Evolutionary conservation across 768 basidiomycete genomes (phyloP).

Genomic region (Tulasnella calospora): DNA sequence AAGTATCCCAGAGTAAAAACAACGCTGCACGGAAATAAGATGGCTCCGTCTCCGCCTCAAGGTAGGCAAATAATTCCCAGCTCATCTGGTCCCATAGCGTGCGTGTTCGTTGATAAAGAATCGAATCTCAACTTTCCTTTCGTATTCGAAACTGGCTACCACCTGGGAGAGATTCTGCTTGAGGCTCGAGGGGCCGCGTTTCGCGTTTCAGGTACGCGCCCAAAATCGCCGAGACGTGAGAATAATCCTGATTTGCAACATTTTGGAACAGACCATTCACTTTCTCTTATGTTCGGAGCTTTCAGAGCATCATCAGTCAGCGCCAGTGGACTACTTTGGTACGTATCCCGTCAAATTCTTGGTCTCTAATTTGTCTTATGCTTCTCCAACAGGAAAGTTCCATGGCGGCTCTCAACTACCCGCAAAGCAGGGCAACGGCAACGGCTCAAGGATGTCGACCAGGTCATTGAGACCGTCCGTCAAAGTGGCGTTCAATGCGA

Average conservation of each 20-base stretch:
- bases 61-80: no score
- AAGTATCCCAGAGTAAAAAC: not conserved
- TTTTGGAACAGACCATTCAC: not conserved
- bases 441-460: constrained; percentile 87
- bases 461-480: constrained; percentile 83
- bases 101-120: no score
- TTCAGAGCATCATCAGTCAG: constrained; percentile 53
- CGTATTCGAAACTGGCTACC: no score
- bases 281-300: constrained; percentile 68
- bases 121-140: no score
- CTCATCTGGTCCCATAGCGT: no score
- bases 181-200: no score
- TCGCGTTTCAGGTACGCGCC: not conserved
- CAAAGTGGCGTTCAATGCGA: constrained; percentile 73
- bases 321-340: constrained; percentile 86
- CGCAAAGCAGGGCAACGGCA: constrained; percentile 88
- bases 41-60: no score
- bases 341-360: constrained; percentile 28
- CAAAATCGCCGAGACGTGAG: not conserved
- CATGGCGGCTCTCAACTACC: constrained; percentile 86
- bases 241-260: not conserved
- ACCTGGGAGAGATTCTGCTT: no score
- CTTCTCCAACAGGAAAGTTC: constrained; percentile 67
- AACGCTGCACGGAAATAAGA: no score
- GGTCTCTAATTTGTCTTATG: not conserved